Evolutionary conservation across 2,329 filamentous ascomycete genomes (phyloP).

Genomic region (Diaporthe destruens): DNA sequence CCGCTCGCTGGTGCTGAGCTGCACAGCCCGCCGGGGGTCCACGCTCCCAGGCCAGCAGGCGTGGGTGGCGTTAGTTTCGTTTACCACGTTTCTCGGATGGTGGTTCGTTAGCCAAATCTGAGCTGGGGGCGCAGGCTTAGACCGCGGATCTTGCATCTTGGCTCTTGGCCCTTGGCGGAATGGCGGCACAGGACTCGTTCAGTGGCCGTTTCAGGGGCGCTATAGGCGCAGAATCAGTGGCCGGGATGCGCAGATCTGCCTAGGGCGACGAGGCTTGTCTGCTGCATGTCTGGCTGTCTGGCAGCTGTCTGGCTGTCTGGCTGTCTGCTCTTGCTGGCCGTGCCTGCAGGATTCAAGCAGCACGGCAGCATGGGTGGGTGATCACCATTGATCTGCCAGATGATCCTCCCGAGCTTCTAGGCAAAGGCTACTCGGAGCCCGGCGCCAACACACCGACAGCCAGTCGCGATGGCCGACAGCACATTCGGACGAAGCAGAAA

Average conservation of each 20-base stretch:
- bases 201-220: constrained; percentile 34
- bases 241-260: constrained; percentile 34
- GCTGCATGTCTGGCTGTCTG: background rate
- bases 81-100: constrained; percentile 23
- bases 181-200: constrained; percentile 24
- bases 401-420: constrained; percentile 26
- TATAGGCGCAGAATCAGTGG: background rate
- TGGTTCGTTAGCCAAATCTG: constrained; percentile 25
- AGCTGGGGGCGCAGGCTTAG: constrained; percentile 1
- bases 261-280: constrained; percentile 28
- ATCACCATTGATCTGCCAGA: constrained; percentile 21
- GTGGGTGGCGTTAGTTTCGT: constrained; percentile 22
- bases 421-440: background rate
- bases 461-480: constrained; percentile 27
- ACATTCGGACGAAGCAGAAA: constrained; percentile 39
- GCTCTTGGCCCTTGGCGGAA: constrained; percentile 15
- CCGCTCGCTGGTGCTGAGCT: background rate
- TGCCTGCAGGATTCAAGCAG: no score
- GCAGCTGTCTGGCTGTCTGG: no score
- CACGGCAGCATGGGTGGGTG: constrained; percentile 15
- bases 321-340: background rate
- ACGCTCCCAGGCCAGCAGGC: background rate
- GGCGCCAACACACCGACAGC: constrained; percentile 20
- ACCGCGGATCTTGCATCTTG: background rate
- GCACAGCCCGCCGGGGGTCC: constrained; percentile 9